phyloP scores from a whole-genome alignment of 768 basidiomycete species.

The Wakefieldia striispora region DNA sequence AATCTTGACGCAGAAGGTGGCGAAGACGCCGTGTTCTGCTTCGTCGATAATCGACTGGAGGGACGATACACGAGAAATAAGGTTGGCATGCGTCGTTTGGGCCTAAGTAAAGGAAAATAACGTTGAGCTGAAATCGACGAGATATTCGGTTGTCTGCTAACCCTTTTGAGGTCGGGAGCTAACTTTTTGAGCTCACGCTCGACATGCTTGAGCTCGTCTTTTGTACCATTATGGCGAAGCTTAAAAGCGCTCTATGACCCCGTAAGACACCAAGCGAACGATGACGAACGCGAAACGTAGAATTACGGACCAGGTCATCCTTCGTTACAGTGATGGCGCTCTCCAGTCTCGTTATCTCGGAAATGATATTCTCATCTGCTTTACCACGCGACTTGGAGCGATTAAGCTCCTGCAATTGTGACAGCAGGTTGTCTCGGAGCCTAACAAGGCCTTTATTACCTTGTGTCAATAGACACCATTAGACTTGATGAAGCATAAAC shows the following conservation, averaged over 20 bases:
- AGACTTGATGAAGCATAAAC: slow-evolving; percentile 9
- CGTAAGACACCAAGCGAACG: background rate
- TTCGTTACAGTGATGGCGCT: slow-evolving; percentile 68
- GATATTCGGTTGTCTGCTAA: slow-evolving; percentile 20
- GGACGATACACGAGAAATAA: slow-evolving; percentile 53
- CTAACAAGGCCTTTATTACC: slow-evolving; percentile 46
- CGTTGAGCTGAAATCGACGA: background rate
- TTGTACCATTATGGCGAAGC: slow-evolving; percentile 71
- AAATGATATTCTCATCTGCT: slow-evolving; percentile 74
- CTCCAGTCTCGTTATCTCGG: slow-evolving; percentile 78
- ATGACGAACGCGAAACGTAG: background rate
- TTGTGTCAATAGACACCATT: slow-evolving; percentile 20
- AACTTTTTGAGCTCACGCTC: slow-evolving; percentile 66
- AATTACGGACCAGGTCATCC: slow-evolving; percentile 74
- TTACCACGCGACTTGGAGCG: slow-evolving; percentile 83
- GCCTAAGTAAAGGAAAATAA: slow-evolving; percentile 38
- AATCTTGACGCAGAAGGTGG: slow-evolving; percentile 75
- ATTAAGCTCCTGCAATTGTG: slow-evolving; percentile 77
- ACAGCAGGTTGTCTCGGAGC: slow-evolving; percentile 65
- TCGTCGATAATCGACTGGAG: slow-evolving; percentile 60
- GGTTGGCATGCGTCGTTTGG: slow-evolving; percentile 46
- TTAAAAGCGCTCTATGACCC: slow-evolving; percentile 65
- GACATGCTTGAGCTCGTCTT: slow-evolving; percentile 81
- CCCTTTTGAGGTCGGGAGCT: slow-evolving; percentile 72
- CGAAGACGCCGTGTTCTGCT: slow-evolving; percentile 81